Evolutionary conservation across 495 filamentous ascomycete species (phyloP).

Genomic region (Penicillium simplicissimum): DNA sequence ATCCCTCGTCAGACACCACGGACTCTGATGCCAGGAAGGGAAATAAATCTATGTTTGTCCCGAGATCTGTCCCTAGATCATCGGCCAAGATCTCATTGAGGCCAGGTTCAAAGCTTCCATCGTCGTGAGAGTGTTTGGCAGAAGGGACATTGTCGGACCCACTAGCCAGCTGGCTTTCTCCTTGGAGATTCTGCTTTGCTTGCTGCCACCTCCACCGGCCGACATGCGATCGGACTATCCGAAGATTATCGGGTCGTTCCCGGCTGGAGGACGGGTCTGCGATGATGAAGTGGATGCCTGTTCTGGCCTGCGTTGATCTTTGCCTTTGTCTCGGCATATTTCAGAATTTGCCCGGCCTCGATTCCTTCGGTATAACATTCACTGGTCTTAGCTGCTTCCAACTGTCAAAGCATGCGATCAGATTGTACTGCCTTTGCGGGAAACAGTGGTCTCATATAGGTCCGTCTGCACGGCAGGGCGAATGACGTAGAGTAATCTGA

Average conservation of each 20-base stretch:
- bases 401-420: neutral
- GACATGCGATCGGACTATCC: conserved; percentile 10
- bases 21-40: neutral
- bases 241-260: conserved; percentile 4
- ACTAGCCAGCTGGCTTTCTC: neutral
- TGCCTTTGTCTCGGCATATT: conserved; percentile 1
- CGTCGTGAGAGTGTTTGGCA: neutral
- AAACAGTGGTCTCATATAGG: neutral
- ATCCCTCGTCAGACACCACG: neutral
- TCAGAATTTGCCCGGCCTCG: neutral
- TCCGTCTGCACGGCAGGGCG: neutral
- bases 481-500: no score
- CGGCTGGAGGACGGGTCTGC: conserved; percentile 8
- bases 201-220: conserved; percentile 9
- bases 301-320: neutral
- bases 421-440: neutral
- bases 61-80: neutral
- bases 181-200: neutral
- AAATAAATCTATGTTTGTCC: neutral
- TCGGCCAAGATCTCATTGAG: neutral
- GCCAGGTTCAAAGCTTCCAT: neutral
- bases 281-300: conserved; percentile 9
- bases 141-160: neutral
- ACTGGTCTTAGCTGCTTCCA: neutral
- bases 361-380: neutral